Evolutionary conservation across 306 rosid genomes (phyloP), one percentile per base, ranked within the genome.

Genomic region (Casuarina glauca): DNA sequence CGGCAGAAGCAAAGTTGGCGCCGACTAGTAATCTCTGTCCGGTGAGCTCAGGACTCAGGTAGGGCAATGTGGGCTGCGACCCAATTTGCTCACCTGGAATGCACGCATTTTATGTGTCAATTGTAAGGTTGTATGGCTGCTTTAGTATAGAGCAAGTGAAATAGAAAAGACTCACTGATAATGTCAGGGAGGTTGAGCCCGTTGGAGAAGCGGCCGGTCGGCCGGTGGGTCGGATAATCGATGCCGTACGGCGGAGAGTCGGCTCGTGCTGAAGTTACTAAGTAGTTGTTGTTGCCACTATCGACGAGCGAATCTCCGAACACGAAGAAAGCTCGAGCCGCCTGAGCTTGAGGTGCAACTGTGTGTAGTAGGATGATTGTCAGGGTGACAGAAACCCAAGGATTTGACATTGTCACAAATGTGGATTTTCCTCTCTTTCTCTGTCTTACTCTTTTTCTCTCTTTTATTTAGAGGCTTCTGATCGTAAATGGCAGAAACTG

Each of bases 1-100:
- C 91, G 0, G 93, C 93, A 3, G 92, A 91, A 60, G 93, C 96
- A 72, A 91, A 89, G 84, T 91, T 91, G 48, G 93, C 96, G 3
- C 96, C 93, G 20, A 76, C 73, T 15, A 91, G 78, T 10, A 91
- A 82, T 44, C 54, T 87, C 4, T 86, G 43, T 53, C 90, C 96
- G 0, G 6, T 84, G 6, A 91, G 76, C 39, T 79, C 10, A 8
- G 86, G 87, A 51, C 82, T 91, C 84, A 89, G 71, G 74, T 89
- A 89, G 13, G 93, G 93, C 72, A 91, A 80, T 13, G 87, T 69
- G 51, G 83, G 79, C 53, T 85, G 88, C 6, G 84, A 72, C 51
- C 93, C 92, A 5, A 91, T 79, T 48, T 66, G 61, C 72, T 84
- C 84, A 78, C 90, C 93, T 87, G 35, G 51, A 15, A 68, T 49